Evolutionary conservation across 116 monocot species (phyloP), one percentile per base, ranked within the genome.

Genomic region (Phalaenopsis hybrid): DNA sequence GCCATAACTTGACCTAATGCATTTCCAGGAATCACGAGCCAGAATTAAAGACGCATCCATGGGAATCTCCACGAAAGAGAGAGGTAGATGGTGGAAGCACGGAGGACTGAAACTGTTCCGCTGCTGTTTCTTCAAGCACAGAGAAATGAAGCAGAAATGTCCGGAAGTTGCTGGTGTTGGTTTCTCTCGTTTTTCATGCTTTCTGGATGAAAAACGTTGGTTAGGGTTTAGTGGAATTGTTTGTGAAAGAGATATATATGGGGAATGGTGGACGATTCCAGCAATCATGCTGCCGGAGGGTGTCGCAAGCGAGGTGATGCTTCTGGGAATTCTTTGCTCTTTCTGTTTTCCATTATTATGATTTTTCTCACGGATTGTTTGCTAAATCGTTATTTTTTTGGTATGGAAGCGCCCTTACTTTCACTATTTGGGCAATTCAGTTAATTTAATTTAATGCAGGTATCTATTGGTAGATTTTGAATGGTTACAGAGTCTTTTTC

Each of bases 121-220:
- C 28, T 34, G 12, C 34, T 70, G 23, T 63, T n/a, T n/a, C n/a
- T n/a, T n/a, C n/a, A 23, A 6, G 59, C 11, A 31, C 1, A 21
- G 72, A 72, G 34, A 72, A 16, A 41, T 37, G 75, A 45, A 75
- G 20, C 7, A 34, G 45, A 44, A 75, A 75, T 43, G 75, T 75
- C 44, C 28, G 44, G 11, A 45, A 7, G 7, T 48, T 75, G 9
- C 21, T 18, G 8, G 44, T 44, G 25, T 72, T 72, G 8, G 72
- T 15, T 72, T 77, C 77, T 77, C 77, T 17, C 28, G 52, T 51
- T 77, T 77, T 77, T 16, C 51, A 51, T 77, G 77, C 49, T 25
- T 77, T 77, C 13, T 77, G 51, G 8, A 51, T 52, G 2, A 15
- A 51, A 77, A 77, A 77, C 77, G 49, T 51, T 77, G 51, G 11